Conservation (phyloP, 2,329 filamentous ascomycete species). For the Colletotrichum euphorbiae region DNA sequence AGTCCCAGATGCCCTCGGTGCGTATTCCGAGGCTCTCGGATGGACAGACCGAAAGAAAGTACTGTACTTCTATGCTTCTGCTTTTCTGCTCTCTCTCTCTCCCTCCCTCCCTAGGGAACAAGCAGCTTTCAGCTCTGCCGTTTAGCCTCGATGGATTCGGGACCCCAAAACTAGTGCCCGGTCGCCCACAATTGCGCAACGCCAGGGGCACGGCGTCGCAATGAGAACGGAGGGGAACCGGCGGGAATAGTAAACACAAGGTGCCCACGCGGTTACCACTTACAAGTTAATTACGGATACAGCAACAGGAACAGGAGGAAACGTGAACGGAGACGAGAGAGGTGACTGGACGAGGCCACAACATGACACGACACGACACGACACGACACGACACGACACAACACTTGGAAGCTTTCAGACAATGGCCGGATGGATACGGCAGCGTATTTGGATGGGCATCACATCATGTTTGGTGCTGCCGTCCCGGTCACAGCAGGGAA, state of each 20-base stretch:
- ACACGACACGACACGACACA: neutral
- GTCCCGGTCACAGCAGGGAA: conserved; percentile 13
- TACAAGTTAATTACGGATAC: neutral
- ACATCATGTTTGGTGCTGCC: conserved; percentile 19
- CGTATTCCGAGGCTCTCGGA: neutral
- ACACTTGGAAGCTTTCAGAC: neutral
- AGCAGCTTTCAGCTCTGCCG: neutral
- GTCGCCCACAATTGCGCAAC: conserved; percentile 35
- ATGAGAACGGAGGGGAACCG: conserved; percentile 13
- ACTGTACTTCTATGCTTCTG: neutral
- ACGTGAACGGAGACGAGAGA: conserved; percentile 14
- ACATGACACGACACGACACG: neutral
- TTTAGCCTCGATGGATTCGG: conserved; percentile 23
- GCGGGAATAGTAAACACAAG: neutral
- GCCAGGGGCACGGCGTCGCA: conserved; percentile 35
- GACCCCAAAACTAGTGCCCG: conserved; percentile 21
- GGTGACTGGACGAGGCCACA: conserved; percentile 15
- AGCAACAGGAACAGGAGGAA: neutral
- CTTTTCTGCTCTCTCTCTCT: neutral
- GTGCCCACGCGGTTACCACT: neutral
- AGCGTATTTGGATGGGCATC: neutral
- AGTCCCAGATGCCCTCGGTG: neutral
- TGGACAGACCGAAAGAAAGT: neutral
- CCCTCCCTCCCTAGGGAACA: conserved; percentile 8
- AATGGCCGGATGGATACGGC: no score